Evolutionary conservation across 495 filamentous ascomycete species (phyloP).

Genomic region (Trichoderma virens): DNA sequence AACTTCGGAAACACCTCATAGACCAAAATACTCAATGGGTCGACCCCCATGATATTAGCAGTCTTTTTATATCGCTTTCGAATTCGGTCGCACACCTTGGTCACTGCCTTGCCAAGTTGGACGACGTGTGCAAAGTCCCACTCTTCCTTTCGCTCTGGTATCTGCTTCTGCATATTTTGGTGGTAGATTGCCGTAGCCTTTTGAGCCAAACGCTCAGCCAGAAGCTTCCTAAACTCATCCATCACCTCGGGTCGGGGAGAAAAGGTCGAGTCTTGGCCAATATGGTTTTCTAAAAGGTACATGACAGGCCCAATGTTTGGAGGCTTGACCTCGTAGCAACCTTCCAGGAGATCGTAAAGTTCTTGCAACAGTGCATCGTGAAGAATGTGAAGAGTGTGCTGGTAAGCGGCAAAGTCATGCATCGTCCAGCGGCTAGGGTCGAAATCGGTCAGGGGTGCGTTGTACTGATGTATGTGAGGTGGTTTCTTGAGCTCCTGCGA

Average conservation of each 20-base stretch:
- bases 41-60: slow-evolving; percentile 84
- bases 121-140: slow-evolving; percentile 87
- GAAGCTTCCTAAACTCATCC: slow-evolving; percentile 57
- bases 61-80: slow-evolving; percentile 87
- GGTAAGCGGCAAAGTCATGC: slow-evolving; percentile 66
- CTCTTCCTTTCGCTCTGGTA: slow-evolving; percentile 65
- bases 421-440: slow-evolving; percentile 65
- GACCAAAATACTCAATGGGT: slow-evolving; percentile 72
- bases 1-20: slow-evolving; percentile 81
- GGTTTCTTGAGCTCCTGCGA: slow-evolving; percentile 49
- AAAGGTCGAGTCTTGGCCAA: slow-evolving; percentile 72
- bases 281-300: slow-evolving; percentile 75
- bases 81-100: slow-evolving; percentile 73
- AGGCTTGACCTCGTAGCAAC: slow-evolving; percentile 82
- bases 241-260: slow-evolving; percentile 58
- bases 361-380: slow-evolving; percentile 82
- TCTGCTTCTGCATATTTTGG: slow-evolving; percentile 58
- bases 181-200: slow-evolving; percentile 70
- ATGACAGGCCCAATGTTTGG: slow-evolving; percentile 71
- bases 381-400: slow-evolving; percentile 62
- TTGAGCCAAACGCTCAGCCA: slow-evolving; percentile 62
- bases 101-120: slow-evolving; percentile 75
- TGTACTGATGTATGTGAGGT: slow-evolving; percentile 32
- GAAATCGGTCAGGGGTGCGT: slow-evolving; percentile 33
- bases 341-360: slow-evolving; percentile 75